Percentiles rank a stretch among this genome's conserved stretches.
phyloP scores from a whole-genome alignment of 2,329 filamentous ascomycete species.

The Triangularia verruculosa region DNA sequence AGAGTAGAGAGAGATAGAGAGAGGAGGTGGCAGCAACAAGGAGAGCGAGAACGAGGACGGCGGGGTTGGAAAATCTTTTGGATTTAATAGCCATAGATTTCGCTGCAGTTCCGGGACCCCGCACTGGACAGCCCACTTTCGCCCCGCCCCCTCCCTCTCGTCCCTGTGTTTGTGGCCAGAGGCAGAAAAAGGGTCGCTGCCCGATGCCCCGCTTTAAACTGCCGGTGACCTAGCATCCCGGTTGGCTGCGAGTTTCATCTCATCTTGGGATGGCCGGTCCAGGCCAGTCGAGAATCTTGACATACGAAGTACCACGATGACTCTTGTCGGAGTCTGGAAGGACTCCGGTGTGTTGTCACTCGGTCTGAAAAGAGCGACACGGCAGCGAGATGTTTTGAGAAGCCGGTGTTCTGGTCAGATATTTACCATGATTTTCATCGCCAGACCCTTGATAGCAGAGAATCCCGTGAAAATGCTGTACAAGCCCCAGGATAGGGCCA shows the following conservation, averaged over 20 bases:
- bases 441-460: neutral
- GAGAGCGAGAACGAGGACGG: constrained; percentile 16
- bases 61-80: constrained; percentile 26
- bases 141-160: neutral
- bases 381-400: neutral
- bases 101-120: constrained; percentile 19
- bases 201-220: neutral
- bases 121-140: constrained; percentile 8
- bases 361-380: neutral
- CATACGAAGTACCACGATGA: neutral
- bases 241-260: neutral
- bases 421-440: neutral
- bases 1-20: neutral
- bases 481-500: neutral
- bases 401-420: neutral
- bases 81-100: constrained; percentile 17
- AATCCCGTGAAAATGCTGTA: neutral
- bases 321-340: neutral
- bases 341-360: neutral
- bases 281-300: too few species aligned
- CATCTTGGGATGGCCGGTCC: neutral
- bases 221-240: neutral
- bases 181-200: constrained; percentile 13
- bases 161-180: constrained; percentile 11
- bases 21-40: constrained; percentile 13